Evolutionary conservation across 2,329 filamentous ascomycete species (phyloP).

Genomic region (Dactylellina parvicollis): DNA sequence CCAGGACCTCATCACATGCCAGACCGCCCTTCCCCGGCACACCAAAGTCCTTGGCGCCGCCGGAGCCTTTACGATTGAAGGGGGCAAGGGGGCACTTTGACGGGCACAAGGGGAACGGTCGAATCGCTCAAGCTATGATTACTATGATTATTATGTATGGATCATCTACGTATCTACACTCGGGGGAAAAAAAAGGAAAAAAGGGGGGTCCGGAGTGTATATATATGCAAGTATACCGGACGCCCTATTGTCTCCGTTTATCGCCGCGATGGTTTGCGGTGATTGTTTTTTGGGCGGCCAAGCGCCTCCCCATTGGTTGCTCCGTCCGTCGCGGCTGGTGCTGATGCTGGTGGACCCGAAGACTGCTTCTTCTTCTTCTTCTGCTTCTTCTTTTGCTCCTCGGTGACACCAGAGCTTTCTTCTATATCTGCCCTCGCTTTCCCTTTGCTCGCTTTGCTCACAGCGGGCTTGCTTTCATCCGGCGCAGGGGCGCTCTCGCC

Average conservation of each 20-base stretch:
- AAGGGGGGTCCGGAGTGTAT: no score
- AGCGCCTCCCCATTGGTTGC: slow-evolving; percentile 12
- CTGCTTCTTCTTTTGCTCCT: not conserved
- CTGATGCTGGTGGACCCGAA: no score
- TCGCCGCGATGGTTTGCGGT: slow-evolving; percentile 18
- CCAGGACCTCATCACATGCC: slow-evolving; percentile 16
- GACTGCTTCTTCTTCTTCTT: no score
- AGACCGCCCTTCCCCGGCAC: not conserved
- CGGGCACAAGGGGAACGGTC: no score
- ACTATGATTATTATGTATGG: no score
- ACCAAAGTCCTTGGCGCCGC: no score
- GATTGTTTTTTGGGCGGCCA: slow-evolving; percentile 12
- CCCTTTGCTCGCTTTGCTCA: not conserved
- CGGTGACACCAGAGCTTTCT: not conserved
- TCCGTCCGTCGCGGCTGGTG: not conserved
- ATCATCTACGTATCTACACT: no score
- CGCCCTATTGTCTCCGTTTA: not conserved
- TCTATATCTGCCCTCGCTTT: not conserved
- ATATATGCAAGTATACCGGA: not conserved
- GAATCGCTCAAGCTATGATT: not conserved
- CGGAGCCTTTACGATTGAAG: no score
- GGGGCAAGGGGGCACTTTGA: no score
- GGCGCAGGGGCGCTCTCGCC: not conserved
- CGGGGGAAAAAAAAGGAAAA: no score
- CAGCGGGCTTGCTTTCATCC: not conserved